Base-by-base conservation (phyloP, 1,284 basidiomycete species). In the Cerrena zonata region DNA sequence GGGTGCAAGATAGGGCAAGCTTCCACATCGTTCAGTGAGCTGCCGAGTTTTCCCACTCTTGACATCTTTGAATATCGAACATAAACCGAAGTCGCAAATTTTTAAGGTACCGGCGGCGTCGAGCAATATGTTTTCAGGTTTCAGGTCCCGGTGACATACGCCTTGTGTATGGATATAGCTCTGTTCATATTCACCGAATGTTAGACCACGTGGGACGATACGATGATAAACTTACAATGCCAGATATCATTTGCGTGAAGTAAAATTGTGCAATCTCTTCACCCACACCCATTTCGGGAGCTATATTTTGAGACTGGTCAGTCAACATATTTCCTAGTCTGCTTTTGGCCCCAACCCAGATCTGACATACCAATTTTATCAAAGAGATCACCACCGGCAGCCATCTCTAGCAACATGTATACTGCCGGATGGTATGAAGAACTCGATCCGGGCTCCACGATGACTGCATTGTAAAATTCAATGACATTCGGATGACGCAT, bases 81-180 rank as follows among this genome's bases (percentile, higher is more conserved):
- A 94, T 1, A 99, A 76, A 0, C 96, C 96, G 68, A 98, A 99
- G 64, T 99, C 95, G 1, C 91, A 90, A 46, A 99, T 87, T 65
- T 98, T 97, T 59, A 98, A 80, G 23, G 74, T 75, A 30, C 88
- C 91, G 10, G 86, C 82, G 0, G 78, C 78, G 53, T 92, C 88
- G 2, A 96, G 79, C 2, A 96, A 77, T 2, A 96, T 66, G 61
- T 99, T 99, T 67, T 98, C 95, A 0, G 95, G 95, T 67, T 99
- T 99, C 51, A 99, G 79, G 62, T 99, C 95, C 37, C 95, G 84
- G 66, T 99, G 95, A 59, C 91, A 94, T 27, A 98, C 90, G 39
- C 94, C 95, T 72, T 92, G 85, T 4, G 67, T 69, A 63, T 99
- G 95, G 52, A 97, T 89, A 68, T 87, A 92, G 46, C 78, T 70